Evolutionary conservation across 805 yeast species (phyloP).

Genomic region (Saccharomycopsis selenospora): DNA sequence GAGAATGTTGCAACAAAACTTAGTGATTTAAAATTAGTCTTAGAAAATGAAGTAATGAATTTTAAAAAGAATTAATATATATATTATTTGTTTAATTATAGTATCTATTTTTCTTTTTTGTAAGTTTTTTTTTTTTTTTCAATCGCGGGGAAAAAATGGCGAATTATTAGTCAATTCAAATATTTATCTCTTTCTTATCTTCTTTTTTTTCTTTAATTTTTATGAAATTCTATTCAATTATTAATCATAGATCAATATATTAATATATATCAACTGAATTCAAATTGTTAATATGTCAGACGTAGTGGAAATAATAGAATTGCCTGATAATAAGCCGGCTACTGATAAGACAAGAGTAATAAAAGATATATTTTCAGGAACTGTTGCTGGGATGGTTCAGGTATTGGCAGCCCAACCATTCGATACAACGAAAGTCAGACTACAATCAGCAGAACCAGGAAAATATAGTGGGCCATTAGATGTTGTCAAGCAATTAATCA

Average conservation of each 20-base stretch:
- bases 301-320: background rate
- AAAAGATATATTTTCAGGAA: slow-evolving; percentile 85
- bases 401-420: slow-evolving; percentile 95
- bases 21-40: slow-evolving; percentile 41
- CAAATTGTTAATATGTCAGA: too few species aligned
- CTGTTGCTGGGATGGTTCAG: slow-evolving; percentile 93
- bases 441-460: slow-evolving; percentile 82
- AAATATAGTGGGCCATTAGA: slow-evolving; percentile 66
- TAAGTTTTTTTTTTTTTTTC: too few species aligned
- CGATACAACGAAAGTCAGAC: slow-evolving; percentile 87
- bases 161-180: too few species aligned
- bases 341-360: slow-evolving; percentile 35
- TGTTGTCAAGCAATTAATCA: slow-evolving; percentile 62
- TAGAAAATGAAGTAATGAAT: slow-evolving; percentile 45
- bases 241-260: too few species aligned
- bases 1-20: slow-evolving; percentile 37
- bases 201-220: too few species aligned
- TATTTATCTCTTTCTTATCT: too few species aligned
- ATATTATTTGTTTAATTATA: too few species aligned
- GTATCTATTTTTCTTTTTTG: too few species aligned
- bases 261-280: too few species aligned
- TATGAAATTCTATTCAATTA: too few species aligned
- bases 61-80: slow-evolving; percentile 34
- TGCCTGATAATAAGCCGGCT: slow-evolving; percentile 11
- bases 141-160: too few species aligned